These are phyloP conservation scores for Penicillium decumbens DNA, from an alignment of 2,329 filamentous ascomycete species.

Conservation along the genomic window DNA sequence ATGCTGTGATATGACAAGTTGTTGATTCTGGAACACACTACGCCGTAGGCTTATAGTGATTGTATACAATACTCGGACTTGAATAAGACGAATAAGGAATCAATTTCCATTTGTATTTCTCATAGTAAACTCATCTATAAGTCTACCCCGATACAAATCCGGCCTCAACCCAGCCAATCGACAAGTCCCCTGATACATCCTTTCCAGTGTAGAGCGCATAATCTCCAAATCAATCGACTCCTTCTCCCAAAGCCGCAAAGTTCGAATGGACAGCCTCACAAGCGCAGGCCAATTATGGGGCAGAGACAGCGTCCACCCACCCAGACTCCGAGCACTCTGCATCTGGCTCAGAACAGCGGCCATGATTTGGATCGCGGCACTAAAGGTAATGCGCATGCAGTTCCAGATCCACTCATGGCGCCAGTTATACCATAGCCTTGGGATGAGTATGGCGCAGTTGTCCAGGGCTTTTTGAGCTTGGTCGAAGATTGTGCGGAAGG, in stretches of 20 bases:
- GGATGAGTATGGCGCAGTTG: slow-evolving; percentile 17
- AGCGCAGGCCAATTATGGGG: slow-evolving; percentile 20
- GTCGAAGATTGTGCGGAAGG: slow-evolving; percentile 10
- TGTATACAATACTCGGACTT: no score
- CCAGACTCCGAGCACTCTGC: not conserved
- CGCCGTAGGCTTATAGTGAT: no score
- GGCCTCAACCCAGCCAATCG: slow-evolving; percentile 15
- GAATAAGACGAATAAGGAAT: not conserved
- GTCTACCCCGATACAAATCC: slow-evolving; percentile 6
- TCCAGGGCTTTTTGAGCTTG: slow-evolving; percentile 20
- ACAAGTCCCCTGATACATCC: slow-evolving; percentile 24
- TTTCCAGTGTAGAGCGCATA: slow-evolving; percentile 19
- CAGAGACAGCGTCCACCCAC: slow-evolving; percentile 8
- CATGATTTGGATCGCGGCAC: slow-evolving; percentile 19
- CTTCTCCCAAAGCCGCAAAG: slow-evolving; percentile 14
- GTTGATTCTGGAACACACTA: no score
- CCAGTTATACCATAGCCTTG: slow-evolving; percentile 19
- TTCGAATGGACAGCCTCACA: slow-evolving; percentile 17
- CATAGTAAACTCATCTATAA: not conserved
- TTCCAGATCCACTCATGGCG: slow-evolving; percentile 25
- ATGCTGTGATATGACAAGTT: not conserved
- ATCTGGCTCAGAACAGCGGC: slow-evolving; percentile 16
- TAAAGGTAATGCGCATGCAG: slow-evolving; percentile 16
- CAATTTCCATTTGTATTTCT: not conserved
- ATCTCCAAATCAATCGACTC: slow-evolving; percentile 21